These are phyloP conservation scores for Acanthamoeba divionensis DNA, from an alignment of 208 protist genomes.

Conservation along the genomic window DNA sequence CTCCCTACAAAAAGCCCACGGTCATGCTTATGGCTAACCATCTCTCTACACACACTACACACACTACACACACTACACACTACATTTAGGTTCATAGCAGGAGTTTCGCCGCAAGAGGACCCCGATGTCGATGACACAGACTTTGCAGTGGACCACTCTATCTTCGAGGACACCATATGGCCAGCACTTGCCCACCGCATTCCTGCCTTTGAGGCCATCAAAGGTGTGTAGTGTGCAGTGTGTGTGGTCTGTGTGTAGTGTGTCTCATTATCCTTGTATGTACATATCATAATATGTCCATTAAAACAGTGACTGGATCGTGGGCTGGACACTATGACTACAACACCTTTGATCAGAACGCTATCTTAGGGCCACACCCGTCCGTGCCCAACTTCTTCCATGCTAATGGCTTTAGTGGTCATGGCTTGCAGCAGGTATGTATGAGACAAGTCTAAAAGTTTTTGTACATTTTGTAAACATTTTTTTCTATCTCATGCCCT, in stretches of 20 bases:
- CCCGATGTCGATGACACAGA: background rate
- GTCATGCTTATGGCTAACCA: too few relatives aligned
- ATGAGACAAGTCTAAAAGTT: background rate
- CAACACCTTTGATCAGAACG: constrained; percentile 38
- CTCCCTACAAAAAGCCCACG: too few relatives aligned
- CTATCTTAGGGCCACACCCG: background rate
- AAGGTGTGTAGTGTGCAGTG: background rate
- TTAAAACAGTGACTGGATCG: background rate
- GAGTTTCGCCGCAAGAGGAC: background rate
- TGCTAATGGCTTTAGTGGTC: background rate
- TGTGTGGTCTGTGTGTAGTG: too few relatives aligned
- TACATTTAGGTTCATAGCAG: background rate
- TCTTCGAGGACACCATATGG: constrained; percentile 30
- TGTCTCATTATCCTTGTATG: too few relatives aligned
- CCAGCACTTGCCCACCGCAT: background rate
- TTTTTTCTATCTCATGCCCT: background rate
- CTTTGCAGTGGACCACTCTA: background rate
- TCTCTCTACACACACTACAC: too few relatives aligned
- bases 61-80: too few relatives aligned
- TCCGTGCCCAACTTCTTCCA: constrained; percentile 5
- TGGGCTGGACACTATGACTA: constrained; percentile 42
- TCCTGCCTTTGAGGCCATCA: constrained; percentile 10
- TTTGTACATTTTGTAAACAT: background rate
- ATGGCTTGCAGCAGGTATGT: constrained; percentile 20
- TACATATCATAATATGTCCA: too few relatives aligned